Conservation (phyloP, 768 basidiomycete genomes). For the Strobilomyces confusus region DNA sequence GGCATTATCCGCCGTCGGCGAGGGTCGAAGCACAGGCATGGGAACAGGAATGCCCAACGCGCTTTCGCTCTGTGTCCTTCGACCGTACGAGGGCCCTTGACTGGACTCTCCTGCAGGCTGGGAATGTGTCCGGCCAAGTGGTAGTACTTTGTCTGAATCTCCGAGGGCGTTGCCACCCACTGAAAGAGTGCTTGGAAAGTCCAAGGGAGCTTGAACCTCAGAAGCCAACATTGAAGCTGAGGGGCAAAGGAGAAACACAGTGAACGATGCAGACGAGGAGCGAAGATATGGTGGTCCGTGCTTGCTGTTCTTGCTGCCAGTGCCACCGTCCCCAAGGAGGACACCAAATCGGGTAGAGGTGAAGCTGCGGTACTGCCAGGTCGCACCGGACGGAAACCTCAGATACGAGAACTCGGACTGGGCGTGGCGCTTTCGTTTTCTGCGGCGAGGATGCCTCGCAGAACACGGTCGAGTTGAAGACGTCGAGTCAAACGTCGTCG, state of each 20-base stretch:
- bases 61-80: slow-evolving; percentile 26
- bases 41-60: slow-evolving; percentile 9
- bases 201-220: slow-evolving; percentile 21
- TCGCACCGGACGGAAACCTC: slow-evolving; percentile 2
- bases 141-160: slow-evolving; percentile 5
- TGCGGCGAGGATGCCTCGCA: neutral
- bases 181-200: slow-evolving; percentile 10
- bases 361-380: neutral
- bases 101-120: slow-evolving; percentile 22
- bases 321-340: neutral
- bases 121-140: slow-evolving; percentile 18
- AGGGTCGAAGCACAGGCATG: slow-evolving; percentile 10
- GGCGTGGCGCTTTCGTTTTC: neutral
- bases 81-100: slow-evolving; percentile 20
- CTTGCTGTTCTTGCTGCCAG: slow-evolving; percentile 13
- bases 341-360: slow-evolving; percentile 21
- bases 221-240: slow-evolving; percentile 18
- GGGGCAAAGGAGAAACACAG: neutral
- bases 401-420: neutral
- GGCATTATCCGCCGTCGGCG: no score
- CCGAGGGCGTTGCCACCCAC: slow-evolving; percentile 9
- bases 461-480: slow-evolving; percentile 4
- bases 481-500: slow-evolving; percentile 5
- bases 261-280: neutral
- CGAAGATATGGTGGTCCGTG: neutral